Percentiles rank a stretch among this genome's conserved stretches.
Evolutionary conservation across 305 asterid genomes (phyloP).

Genomic region (Fraxinus baroniana): DNA sequence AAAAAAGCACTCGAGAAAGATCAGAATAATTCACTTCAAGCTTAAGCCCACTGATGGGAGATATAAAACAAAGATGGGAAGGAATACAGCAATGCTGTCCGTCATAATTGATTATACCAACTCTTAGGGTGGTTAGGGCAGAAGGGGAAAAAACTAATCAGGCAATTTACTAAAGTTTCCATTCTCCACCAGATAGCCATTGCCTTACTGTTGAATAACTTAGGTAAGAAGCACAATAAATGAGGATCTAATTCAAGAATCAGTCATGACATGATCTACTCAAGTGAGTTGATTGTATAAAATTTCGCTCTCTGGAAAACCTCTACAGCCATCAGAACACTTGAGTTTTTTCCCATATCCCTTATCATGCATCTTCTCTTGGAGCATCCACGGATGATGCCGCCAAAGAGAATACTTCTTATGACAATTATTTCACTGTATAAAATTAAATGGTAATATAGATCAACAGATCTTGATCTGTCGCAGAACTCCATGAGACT

Average conservation of each 20-base stretch:
- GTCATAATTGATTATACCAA: slow-evolving; percentile 9
- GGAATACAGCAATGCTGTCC: slow-evolving; percentile 21
- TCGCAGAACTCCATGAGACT: slow-evolving; percentile 22
- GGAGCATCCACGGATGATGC: slow-evolving; percentile 18
- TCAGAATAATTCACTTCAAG: slow-evolving; percentile 22
- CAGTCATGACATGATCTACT: not conserved
- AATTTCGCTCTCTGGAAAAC: not conserved
- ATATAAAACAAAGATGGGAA: not conserved
- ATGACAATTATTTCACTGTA: slow-evolving; percentile 1
- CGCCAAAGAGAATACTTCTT: slow-evolving; percentile 7
- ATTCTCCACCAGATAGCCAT: not conserved
- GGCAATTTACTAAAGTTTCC: slow-evolving; percentile 21
- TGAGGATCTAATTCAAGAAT: not conserved
- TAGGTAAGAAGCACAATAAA: not conserved
- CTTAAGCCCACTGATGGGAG: slow-evolving; percentile 14
- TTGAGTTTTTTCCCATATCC: not conserved
- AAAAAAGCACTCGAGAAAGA: slow-evolving; percentile 16
- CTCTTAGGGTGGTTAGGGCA: slow-evolving; percentile 7
- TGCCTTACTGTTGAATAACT: not conserved
- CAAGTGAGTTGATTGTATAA: not conserved
- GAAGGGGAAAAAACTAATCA: slow-evolving; percentile 8
- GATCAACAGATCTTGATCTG: slow-evolving; percentile 30
- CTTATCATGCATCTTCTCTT: not conserved
- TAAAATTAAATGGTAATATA: slow-evolving; percentile 9
- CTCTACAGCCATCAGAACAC: slow-evolving; percentile 21